These are phyloP conservation scores for Lyophyllum atratum DNA, from an alignment of 768 basidiomycete species.

Conservation along the genomic window DNA sequence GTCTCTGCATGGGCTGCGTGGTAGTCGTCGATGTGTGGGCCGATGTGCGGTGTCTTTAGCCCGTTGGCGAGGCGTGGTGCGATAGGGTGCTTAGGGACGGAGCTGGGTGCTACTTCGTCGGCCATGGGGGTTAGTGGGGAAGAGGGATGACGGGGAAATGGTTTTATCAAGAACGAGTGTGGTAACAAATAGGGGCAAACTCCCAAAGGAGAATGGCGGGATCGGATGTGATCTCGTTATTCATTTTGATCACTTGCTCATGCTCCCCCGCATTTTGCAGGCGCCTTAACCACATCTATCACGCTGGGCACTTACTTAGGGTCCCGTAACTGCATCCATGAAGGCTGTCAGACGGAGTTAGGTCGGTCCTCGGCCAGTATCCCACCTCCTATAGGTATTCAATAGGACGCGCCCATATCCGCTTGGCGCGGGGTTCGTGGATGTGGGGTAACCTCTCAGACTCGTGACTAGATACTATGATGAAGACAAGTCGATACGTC, in stretches of 20 bases:
- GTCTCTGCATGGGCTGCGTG: conserved; percentile 64
- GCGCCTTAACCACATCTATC: neutral
- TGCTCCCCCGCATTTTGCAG: neutral
- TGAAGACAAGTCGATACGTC: too few species aligned
- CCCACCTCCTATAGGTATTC: neutral
- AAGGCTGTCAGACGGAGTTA: too few species aligned
- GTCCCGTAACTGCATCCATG: too few species aligned
- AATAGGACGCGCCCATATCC: neutral
- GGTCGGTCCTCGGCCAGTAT: neutral
- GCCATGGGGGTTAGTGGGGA: conserved; percentile 1
- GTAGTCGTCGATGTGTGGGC: conserved; percentile 80
- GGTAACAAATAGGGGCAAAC: conserved; percentile 15
- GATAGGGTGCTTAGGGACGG: conserved; percentile 58
- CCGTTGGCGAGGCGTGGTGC: conserved; percentile 71
- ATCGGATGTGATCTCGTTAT: neutral
- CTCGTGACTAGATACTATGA: too few species aligned
- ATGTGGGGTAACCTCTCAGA: too few species aligned
- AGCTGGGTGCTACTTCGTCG: neutral
- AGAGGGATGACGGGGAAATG: neutral
- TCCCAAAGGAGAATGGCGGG: conserved; percentile 1
- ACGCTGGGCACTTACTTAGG: too few species aligned
- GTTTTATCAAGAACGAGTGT: conserved; percentile 5
- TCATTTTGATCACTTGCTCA: neutral
- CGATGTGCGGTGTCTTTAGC: conserved; percentile 72
- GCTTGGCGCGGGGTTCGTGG: neutral